phyloP scores from a whole-genome alignment of 352 stramenopile species.

The Phytophthora brassicae region DNA sequence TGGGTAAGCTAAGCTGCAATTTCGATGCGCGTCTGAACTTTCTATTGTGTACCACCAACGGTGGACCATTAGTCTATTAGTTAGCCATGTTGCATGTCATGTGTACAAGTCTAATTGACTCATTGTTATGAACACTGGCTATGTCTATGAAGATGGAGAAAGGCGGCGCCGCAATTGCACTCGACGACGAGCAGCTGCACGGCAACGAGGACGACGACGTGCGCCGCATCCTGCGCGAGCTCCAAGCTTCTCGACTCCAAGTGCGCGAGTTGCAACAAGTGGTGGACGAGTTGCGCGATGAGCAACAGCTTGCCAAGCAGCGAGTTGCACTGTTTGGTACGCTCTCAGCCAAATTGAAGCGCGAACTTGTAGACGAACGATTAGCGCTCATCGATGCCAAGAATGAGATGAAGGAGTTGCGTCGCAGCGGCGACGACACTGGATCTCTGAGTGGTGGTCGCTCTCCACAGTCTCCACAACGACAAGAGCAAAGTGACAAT shows the following conservation, averaged over 20 bases:
- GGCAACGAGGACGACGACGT: slow-evolving; percentile 32
- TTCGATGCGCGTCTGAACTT: slow-evolving; percentile 20
- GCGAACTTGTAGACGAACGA: slow-evolving; percentile 75
- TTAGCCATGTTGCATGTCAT: slow-evolving; percentile 36
- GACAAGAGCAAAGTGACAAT: slow-evolving; percentile 44
- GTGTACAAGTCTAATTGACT: no score
- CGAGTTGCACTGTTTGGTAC: slow-evolving; percentile 57
- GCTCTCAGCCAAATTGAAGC: slow-evolving; percentile 64
- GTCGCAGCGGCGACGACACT: slow-evolving; percentile 28
- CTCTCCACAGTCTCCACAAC: slow-evolving; percentile 34
- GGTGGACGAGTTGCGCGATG: slow-evolving; percentile 55
- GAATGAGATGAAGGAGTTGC: slow-evolving; percentile 62
- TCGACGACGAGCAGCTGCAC: slow-evolving; percentile 34
- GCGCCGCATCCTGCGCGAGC: slow-evolving; percentile 31
- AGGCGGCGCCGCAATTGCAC: slow-evolving; percentile 36
- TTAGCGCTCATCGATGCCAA: slow-evolving; percentile 73
- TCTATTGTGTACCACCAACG: slow-evolving; percentile 26
- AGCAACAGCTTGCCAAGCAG: slow-evolving; percentile 55
- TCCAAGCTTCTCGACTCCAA: slow-evolving; percentile 32
- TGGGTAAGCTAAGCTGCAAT: slow-evolving; percentile 25
- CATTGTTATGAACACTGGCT: slow-evolving; percentile 43
- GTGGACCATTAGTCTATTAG: slow-evolving; percentile 30
- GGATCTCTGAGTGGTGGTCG: slow-evolving; percentile 15
- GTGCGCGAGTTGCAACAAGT: slow-evolving; percentile 42
- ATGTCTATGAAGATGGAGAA: slow-evolving; percentile 53